Evolutionary conservation across 2,329 filamentous ascomycete species (phyloP), one percentile per base, ranked within the genome.

Genomic region (Colletotrichum eleusines): DNA sequence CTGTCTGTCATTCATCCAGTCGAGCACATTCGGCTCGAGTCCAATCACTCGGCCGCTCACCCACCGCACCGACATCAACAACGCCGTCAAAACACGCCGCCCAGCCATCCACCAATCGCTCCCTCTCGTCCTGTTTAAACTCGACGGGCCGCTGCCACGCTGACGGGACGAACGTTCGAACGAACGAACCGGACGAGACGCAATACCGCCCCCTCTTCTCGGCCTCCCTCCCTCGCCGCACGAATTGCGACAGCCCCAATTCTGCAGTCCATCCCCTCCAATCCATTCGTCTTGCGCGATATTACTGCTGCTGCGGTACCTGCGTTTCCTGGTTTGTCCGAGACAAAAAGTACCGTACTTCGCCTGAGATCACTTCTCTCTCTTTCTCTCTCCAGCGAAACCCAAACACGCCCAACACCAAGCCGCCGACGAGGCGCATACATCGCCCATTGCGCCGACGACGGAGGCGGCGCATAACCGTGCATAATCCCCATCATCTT

Each of bases 111-210:
- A 18, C n/a, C 35, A 57, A 57, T 33, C 33, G 31, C 23, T 35
- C 51, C 31, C 11, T 7, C 14, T 23, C 31, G 1, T 38, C 51
- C 31, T 26, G 18, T 23, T 55, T 35, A n/a, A 11, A 55, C 33
- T 42, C 55, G 18, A 40, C 14, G 40, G 20, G 5, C 55, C 38
- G 55, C 28, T 61, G 58, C 58, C 58, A 33, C 58, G 28, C 58
- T 61, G 7, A 61, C 40, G 31, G 42, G 58, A 61, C 58, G 31
- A 50, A 61, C 58, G 14, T 48, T 26, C 58, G 28, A 28, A 61
- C 58, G 14, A 61, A 35, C 58, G 28, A 28, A 61, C 26, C 42
- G 28, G 42, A 61, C 26, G 58, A 61, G 55, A 58, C 38, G 38
- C 18, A 59, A n/a, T 28, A 6, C 23, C 11, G 3, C 55, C 40